Percentiles rank a stretch among this genome's conserved stretches.
phyloP scores from a whole-genome alignment of 2,329 filamentous ascomycete species.

The Trichoderma lentiforme region DNA sequence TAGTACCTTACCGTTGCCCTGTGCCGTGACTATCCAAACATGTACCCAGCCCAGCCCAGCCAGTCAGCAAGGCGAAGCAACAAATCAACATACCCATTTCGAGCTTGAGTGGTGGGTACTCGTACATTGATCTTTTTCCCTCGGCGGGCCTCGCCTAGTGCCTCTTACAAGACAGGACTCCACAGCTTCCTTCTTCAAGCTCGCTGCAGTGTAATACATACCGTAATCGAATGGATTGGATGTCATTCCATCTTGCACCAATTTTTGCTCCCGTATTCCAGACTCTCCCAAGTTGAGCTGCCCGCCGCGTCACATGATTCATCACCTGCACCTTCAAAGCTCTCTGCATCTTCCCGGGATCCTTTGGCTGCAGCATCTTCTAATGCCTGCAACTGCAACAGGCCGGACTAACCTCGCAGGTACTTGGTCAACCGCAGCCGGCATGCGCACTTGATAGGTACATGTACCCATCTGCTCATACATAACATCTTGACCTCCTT shows the following conservation, averaged over 20 bases:
- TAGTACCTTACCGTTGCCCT: not conserved
- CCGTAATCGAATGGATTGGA: not conserved
- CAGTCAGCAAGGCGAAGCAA: conserved; percentile 5
- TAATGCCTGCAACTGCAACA: not conserved
- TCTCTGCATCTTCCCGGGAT: not conserved
- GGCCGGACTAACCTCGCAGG: not conserved
- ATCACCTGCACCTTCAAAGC: conserved; percentile 14
- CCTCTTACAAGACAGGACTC: not conserved
- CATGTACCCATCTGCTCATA: not conserved
- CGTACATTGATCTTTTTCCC: not conserved
- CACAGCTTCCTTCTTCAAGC: not conserved
- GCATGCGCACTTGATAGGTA: not conserved
- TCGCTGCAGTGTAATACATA: not conserved
- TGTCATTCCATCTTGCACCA: not conserved
- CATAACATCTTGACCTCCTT: conserved; percentile 3
- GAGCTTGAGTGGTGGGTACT: not conserved
- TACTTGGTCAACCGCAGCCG: not conserved
- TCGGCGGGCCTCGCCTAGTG: conserved; percentile 7
- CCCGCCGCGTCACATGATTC: conserved; percentile 16
- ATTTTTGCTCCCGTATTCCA: not conserved
- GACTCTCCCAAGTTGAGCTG: not conserved
- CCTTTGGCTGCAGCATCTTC: not conserved
- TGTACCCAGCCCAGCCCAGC: not conserved
- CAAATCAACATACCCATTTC: not conserved
- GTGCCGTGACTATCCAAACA: not conserved